These are phyloP conservation scores for Rhynchospora breviuscula DNA, from an alignment of 176 grass and related monocot genomes.

Conservation along the genomic window DNA sequence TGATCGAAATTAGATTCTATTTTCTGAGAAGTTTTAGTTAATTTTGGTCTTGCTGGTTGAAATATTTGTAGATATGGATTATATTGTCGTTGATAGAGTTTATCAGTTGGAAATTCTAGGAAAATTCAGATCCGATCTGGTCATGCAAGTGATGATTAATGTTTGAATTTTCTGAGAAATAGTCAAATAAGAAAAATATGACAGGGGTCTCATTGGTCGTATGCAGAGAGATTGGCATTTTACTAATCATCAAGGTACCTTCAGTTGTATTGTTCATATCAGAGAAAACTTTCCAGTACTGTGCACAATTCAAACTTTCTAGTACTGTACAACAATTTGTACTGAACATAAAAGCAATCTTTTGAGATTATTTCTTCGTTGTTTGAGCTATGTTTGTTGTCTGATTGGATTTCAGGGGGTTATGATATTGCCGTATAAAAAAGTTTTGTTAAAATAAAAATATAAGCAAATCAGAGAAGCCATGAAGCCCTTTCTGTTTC, in stretches of 20 bases:
- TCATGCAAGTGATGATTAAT: not conserved
- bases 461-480: not conserved
- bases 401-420: not conserved
- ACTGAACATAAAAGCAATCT: constrained; percentile 2
- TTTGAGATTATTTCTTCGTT: not conserved
- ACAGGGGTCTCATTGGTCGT: constrained; percentile 41
- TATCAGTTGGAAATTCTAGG: not conserved
- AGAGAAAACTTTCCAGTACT: not conserved
- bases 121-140: not conserved
- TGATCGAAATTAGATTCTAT: not conserved
- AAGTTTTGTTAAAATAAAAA: not conserved
- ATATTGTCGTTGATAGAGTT: not conserved
- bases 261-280: not conserved
- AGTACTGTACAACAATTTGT: not conserved
- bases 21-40: not conserved
- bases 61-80: not conserved
- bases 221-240: constrained; percentile 53
- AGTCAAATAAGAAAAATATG: not conserved
- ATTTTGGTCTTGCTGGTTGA: not conserved
- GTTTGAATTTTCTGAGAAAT: not conserved
- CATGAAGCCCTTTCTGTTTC: not conserved
- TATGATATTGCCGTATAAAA: not conserved
- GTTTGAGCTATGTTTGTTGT: not conserved
- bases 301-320: not conserved
- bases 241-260: constrained; percentile 37